Evolutionary conservation across 202 grass and related monocot species (phyloP).

Genomic region (Brachypodium distachyon): DNA sequence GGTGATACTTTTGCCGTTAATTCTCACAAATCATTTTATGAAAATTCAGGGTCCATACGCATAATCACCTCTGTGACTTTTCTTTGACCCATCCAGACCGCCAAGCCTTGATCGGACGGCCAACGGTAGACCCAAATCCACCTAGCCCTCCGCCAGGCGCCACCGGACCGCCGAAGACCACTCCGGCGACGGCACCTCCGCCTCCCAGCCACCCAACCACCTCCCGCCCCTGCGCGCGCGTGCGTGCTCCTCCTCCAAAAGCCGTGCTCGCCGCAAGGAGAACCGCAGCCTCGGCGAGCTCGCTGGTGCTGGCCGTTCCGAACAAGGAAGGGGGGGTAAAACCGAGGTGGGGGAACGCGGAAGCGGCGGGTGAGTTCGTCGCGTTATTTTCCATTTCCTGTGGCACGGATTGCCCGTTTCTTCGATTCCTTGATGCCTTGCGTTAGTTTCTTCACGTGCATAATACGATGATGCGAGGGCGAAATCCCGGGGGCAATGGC

Average conservation of each 20-base stretch:
- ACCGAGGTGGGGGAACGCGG: neutral
- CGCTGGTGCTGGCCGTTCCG: neutral
- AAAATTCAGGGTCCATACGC: too few relatives aligned
- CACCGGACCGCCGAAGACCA: neutral
- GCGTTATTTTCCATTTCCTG: neutral
- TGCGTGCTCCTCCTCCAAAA: neutral
- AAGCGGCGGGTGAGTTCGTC: neutral
- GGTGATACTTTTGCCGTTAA: too few relatives aligned
- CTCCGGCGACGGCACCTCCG: neutral
- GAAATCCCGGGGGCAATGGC: neutral
- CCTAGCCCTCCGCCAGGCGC: neutral
- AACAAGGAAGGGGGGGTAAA: neutral
- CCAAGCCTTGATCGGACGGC: neutral
- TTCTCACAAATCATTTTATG: too few relatives aligned
- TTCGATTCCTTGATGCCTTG: neutral
- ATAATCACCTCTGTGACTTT: neutral
- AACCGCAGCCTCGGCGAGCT: neutral
- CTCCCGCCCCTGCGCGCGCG: too few relatives aligned
- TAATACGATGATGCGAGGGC: neutral
- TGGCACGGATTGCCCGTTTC: neutral
- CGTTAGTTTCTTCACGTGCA: neutral
- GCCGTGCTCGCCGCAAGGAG: neutral
- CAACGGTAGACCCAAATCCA: neutral
- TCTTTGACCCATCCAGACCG: neutral
- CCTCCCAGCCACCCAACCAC: too few relatives aligned